A percentile compares a stretch with the other conserved stretches of the same genome.
phyloP scores from a whole-genome alignment of 1,284 basidiomycete species.

The Tilletia indica region DNA sequence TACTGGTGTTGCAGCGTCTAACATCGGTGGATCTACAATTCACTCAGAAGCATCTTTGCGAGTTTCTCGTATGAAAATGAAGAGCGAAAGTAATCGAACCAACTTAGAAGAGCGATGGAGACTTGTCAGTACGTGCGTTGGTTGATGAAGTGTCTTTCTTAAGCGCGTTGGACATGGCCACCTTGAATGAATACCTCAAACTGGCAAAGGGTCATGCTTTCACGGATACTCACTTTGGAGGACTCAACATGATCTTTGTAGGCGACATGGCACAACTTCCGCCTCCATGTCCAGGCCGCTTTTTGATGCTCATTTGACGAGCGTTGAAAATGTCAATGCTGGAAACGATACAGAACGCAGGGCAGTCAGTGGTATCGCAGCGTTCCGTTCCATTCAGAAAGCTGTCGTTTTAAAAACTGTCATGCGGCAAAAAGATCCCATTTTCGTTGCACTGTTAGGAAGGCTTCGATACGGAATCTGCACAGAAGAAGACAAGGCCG shows the following conservation, averaged over 20 bases:
- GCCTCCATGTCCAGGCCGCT: neutral
- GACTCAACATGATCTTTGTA: conserved; percentile 7
- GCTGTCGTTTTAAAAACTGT: neutral
- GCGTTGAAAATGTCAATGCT: neutral
- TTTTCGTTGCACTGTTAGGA: neutral
- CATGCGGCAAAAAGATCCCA: neutral
- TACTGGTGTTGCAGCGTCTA: neutral
- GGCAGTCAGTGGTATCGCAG: neutral
- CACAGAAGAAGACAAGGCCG: neutral
- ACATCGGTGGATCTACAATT: conserved; percentile 2
- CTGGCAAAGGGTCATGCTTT: neutral
- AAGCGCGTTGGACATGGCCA: neutral
- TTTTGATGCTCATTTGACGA: neutral
- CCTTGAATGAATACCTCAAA: neutral
- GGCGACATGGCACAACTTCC: conserved; percentile 2
- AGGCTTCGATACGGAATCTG: neutral
- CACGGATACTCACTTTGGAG: neutral
- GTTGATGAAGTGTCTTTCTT: neutral
- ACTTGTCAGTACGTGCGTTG: neutral
- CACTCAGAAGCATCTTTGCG: neutral
- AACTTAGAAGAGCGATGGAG: neutral
- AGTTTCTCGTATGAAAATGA: neutral
- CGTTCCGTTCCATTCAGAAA: neutral
- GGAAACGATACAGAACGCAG: neutral
- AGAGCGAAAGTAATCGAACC: neutral